Evolutionary conservation across 441 rosid genomes (phyloP).

Genomic region (Syzygium malaccense): DNA sequence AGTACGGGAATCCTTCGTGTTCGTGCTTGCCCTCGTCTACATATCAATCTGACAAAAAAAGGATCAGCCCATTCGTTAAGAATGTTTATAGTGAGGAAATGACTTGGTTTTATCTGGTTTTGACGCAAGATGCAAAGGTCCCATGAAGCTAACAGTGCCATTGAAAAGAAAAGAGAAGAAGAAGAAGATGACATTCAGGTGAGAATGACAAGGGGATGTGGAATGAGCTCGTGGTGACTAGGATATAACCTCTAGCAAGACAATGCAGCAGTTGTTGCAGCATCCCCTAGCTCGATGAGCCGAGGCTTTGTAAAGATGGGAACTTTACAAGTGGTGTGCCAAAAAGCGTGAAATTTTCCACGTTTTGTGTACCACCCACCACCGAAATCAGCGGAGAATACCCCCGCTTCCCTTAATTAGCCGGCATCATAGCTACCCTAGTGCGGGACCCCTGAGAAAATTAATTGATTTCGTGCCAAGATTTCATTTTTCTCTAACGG

Average conservation of each 20-base stretch:
- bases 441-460: neutral
- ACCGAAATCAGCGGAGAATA: neutral
- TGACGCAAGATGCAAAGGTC: neutral
- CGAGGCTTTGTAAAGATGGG: neutral
- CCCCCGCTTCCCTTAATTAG: neutral
- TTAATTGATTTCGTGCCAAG: neutral
- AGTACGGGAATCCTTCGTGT: neutral
- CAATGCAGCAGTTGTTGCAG: too few relatives aligned
- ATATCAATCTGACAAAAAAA: neutral
- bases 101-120: neutral
- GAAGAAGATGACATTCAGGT: neutral
- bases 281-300: neutral
- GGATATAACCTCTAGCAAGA: too few relatives aligned
- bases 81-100: neutral
- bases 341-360: neutral
- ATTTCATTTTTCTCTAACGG: neutral
- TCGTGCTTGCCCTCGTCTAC: neutral
- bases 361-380: neutral
- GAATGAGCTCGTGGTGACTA: neutral
- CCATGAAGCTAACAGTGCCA: neutral
- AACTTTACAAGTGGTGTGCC: neutral
- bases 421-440: neutral
- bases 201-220: neutral
- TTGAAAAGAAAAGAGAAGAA: neutral
- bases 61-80: neutral